These are phyloP conservation scores for Centrapalus pauciflorus DNA, from an alignment of 129 eudicot genomes.

Conservation along the genomic window DNA sequence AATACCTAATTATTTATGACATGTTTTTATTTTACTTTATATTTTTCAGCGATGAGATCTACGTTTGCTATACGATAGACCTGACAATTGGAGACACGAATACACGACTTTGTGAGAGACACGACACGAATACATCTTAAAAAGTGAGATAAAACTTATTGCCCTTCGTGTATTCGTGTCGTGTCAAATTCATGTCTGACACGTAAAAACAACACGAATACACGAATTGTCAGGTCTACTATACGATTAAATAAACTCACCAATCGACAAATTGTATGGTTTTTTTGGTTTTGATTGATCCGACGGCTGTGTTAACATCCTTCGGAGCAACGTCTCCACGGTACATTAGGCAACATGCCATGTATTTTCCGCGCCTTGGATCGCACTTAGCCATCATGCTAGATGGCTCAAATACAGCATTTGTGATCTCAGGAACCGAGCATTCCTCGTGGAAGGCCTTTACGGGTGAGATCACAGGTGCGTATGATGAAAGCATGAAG, in stretches of 20 bases:
- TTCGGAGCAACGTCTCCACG: slow-evolving; percentile 79
- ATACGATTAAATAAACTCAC: slow-evolving; percentile 29
- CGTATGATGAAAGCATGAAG: slow-evolving; percentile 81
- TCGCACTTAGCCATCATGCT: slow-evolving; percentile 81
- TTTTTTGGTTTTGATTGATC: slow-evolving; percentile 52
- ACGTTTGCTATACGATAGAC: no score
- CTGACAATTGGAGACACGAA: no score
- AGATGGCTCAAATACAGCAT: slow-evolving; percentile 70
- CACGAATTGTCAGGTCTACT: no score
- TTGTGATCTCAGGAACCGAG: slow-evolving; percentile 68
- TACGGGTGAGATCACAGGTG: slow-evolving; percentile 56
- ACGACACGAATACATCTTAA: no score
- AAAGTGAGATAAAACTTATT: no score
- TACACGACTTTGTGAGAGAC: no score
- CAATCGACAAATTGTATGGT: slow-evolving; percentile 73
- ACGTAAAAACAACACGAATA: neutral
- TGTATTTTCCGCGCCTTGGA: slow-evolving; percentile 67
- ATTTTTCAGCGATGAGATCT: no score
- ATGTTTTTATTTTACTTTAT: no score
- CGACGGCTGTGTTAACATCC: slow-evolving; percentile 63
- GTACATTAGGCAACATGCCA: slow-evolving; percentile 81
- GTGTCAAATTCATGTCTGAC: no score
- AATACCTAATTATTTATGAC: no score
- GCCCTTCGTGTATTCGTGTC: no score
- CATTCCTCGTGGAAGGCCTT: slow-evolving; percentile 64